phyloP scores from a whole-genome alignment of 2,329 filamentous ascomycete species.

The Xylaria sp. region DNA sequence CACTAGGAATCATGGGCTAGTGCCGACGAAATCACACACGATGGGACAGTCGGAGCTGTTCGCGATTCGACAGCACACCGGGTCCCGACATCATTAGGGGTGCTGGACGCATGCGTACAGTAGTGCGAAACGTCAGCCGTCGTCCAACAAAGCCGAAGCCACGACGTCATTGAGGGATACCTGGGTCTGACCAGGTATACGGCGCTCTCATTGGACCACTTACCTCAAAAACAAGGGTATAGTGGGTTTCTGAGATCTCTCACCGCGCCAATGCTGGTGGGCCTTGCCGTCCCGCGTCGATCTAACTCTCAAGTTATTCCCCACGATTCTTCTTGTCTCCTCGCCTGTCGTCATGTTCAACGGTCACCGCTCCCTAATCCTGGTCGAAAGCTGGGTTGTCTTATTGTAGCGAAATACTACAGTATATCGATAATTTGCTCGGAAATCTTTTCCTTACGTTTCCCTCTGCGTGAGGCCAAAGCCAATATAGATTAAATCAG shows the following conservation, averaged over 20 bases:
- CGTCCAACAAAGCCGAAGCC: neutral
- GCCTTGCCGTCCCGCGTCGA: neutral
- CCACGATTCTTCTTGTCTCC: neutral
- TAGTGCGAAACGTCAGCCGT: neutral
- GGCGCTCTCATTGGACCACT: constrained; percentile 8
- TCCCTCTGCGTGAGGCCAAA: neutral
- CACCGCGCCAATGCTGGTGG: constrained; percentile 12
- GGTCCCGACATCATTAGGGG: neutral
- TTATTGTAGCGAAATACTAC: neutral
- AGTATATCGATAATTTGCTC: neutral
- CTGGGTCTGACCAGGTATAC: neutral
- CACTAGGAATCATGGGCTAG: neutral
- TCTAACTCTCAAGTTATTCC: neutral
- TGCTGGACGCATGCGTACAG: too few relatives aligned
- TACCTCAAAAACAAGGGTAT: constrained; percentile 9
- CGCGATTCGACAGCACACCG: too few relatives aligned
- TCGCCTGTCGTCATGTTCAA: constrained; percentile 11
- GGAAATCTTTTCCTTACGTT: neutral
- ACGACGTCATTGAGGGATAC: constrained; percentile 30
- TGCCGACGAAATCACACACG: neutral
- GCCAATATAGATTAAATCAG: neutral
- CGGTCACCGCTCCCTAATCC: neutral
- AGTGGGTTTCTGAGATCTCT: neutral
- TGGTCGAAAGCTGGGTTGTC: neutral
- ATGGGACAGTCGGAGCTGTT: too few relatives aligned